phyloP scores from a whole-genome alignment of 345 rosid genomes.

The Boechera stricta region DNA sequence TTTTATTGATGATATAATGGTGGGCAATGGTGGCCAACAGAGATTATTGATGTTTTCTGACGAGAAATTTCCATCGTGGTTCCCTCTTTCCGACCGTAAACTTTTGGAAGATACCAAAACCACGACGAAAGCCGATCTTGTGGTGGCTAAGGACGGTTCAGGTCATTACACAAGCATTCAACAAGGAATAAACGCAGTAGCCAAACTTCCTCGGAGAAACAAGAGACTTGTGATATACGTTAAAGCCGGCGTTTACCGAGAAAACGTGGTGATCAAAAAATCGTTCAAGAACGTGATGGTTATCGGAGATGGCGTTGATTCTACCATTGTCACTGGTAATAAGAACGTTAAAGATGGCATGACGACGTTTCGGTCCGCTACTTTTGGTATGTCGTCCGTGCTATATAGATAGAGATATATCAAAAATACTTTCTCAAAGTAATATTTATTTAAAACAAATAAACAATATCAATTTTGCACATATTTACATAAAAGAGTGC shows the following conservation, averaged over 20 bases:
- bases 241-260: slow-evolving; percentile 73
- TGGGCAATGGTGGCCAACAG: slow-evolving; percentile 40
- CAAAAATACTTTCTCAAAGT: not conserved
- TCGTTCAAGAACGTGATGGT: slow-evolving; percentile 70
- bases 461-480: not conserved
- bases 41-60: slow-evolving; percentile 53
- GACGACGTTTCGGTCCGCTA: slow-evolving; percentile 83
- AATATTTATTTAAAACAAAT: not conserved
- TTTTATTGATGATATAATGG: too few relatives aligned
- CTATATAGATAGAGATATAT: not conserved
- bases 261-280: slow-evolving; percentile 65
- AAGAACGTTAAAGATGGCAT: slow-evolving; percentile 59
- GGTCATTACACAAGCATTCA: slow-evolving; percentile 69
- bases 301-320: slow-evolving; percentile 81
- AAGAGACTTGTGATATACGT: slow-evolving; percentile 70
- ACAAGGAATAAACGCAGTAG: slow-evolving; percentile 66
- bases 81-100: slow-evolving; percentile 58
- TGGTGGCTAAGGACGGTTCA: slow-evolving; percentile 89
- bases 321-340: slow-evolving; percentile 66
- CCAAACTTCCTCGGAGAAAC: slow-evolving; percentile 33
- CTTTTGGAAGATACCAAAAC: slow-evolving; percentile 52
- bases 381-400: slow-evolving; percentile 67
- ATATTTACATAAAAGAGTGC: not conserved
- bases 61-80: slow-evolving; percentile 65
- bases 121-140: slow-evolving; percentile 55